Evolutionary conservation across 257 asterid genomes (phyloP), one percentile per base, ranked within the genome.

Genomic region (Knoxia roxburghii): DNA sequence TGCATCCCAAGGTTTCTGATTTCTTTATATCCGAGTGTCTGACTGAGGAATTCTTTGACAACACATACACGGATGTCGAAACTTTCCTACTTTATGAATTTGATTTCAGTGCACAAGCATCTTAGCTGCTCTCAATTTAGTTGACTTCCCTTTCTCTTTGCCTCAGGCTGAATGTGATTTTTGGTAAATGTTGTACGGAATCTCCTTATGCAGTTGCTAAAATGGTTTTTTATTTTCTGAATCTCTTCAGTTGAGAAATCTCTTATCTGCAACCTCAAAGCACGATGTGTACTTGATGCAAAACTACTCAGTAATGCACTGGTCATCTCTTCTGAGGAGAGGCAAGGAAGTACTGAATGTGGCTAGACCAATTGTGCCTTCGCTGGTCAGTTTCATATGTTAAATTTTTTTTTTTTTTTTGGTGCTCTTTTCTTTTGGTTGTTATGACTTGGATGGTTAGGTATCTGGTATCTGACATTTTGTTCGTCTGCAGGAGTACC

Each of bases 221-320:
- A n/a, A 37, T 71, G 72, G 23, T 37, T 35, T 35, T 53, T 7
- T 30, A 9, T 43, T 56, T 1, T 48, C 65, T 20, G 53, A 7
- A 68, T 39, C 63, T 30, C 75, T 78, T 76, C 86, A 91, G 97
- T 83, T 91, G 76, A 82, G 97, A 75, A 88, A 86, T 74, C 86
- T 91, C 50, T 50, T 91, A 15, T 85, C 91, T 85, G 89, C 96
- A 23, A 88, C 96, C 65, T 90, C 99, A 55, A 93, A 93, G 71
- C 95, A 93, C 55, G 99, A 93, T 65, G 96, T 86, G 8, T 93
- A 93, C 72, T 85, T 93, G 68, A 83, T 87, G 81, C 96, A 90
- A 75, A 86, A 88, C 76, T 83, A 93, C 79, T 86, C 99, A 0
- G 72, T 93, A 63, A 80, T 86, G 95, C 97, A 93, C 76, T 93